Evolutionary conservation across 306 rosid genomes (phyloP), one percentile per base, ranked within the genome.

Genomic region (Abrus precatorius): DNA sequence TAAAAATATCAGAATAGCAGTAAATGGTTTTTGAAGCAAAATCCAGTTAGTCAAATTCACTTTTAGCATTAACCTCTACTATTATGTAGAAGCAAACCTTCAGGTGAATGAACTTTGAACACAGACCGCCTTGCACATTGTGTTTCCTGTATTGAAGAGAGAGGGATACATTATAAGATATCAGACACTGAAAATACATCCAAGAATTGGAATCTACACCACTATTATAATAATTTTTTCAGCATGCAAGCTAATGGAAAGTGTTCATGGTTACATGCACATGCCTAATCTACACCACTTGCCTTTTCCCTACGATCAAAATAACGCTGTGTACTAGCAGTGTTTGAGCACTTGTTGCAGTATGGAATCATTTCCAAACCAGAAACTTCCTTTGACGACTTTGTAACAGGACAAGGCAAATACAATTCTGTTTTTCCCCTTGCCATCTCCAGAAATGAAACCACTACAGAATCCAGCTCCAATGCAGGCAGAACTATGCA

Each of bases 401-500:
- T 34, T 9, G 32, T 20, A 69, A n/a, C 20, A 8, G 80, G 75
- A 40, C 2, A 7, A 67, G 83, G 33, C 40, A 76, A 38, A 12
- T 71, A 67, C 5, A 8, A 63, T 77, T 48, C 60, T 56, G 77
- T 30, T 76, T 77, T 86, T 80, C 80, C 85, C 68, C 85, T 78
- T 1, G 75, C 85, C 52, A 52, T 69, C 67, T 68, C 72, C 1
- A 89, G 80, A 85, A 91, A 94, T 45, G 86, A 86, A 62, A 79
- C 54, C 83, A 94, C 83, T 36, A 5, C 60, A 29, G 91, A 84
- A 80, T 90, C 79, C 13, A 65, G 36, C 75, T 86, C 78, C 9
- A 52, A 2, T 38, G 28, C n/a, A 55, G 86, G 70, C 78, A 82
- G 89, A 61, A 91, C 80, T 52, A 69, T 11, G 65, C 97, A 94